phyloP scores from a whole-genome alignment of 805 yeast genomes.

The Candida gorgasii region DNA sequence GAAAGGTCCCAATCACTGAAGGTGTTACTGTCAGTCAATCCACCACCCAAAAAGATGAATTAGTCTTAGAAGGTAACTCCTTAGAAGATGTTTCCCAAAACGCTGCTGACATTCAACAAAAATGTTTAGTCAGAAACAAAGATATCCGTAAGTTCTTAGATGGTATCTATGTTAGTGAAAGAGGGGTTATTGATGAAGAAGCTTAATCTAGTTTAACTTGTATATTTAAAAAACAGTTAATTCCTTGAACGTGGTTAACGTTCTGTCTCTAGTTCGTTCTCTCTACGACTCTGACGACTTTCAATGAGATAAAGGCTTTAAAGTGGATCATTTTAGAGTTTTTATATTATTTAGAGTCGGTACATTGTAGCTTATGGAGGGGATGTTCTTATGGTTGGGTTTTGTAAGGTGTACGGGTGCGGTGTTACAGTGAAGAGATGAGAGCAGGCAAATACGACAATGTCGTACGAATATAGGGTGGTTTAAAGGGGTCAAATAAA shows the following conservation, averaged over 20 bases:
- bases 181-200: constrained; percentile 82
- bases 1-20: constrained; percentile 80
- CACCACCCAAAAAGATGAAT: constrained; percentile 88
- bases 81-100: constrained; percentile 96
- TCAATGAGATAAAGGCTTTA: not conserved
- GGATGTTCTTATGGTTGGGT: not conserved
- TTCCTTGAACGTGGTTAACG: constrained; percentile 23
- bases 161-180: constrained; percentile 98
- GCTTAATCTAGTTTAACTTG: constrained; percentile 24
- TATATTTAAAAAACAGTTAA: constrained; percentile 18
- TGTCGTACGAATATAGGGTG: no score
- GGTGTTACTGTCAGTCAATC: constrained; percentile 89
- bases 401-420: no score
- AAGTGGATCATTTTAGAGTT: not conserved
- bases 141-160: constrained; percentile 99
- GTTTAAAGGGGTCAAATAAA: no score
- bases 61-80: constrained; percentile 91
- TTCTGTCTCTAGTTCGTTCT: not conserved
- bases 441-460: no score
- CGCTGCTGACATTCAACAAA: constrained; percentile 97
- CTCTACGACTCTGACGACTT: not conserved
- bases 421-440: no score
- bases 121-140: constrained; percentile 98
- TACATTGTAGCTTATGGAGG: no score
- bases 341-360: not conserved